Conservation (phyloP, 495 filamentous ascomycete genomes). For the Neurospora sp. region DNA sequence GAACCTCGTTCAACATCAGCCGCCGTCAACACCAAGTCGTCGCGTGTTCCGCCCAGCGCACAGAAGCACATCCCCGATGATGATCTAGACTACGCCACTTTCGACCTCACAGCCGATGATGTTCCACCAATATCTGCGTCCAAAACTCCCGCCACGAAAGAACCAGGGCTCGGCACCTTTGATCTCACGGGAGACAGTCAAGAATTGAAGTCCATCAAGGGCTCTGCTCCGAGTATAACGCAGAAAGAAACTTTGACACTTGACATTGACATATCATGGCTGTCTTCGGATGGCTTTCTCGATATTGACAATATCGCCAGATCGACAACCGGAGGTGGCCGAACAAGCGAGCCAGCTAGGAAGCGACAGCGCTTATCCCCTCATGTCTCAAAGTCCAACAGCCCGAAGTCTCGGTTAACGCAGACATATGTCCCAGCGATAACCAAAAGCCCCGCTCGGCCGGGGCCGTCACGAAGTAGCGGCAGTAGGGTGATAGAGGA, state of each 20-base stretch:
- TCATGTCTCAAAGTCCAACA: neutral
- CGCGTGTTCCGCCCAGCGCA: neutral
- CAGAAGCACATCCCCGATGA: neutral
- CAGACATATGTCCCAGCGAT: neutral
- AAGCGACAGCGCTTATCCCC: neutral
- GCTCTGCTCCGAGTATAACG: neutral
- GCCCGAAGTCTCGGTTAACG: neutral
- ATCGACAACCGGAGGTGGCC: neutral
- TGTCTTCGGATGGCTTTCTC: neutral
- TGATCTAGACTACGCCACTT: neutral
- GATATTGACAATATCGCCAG: neutral
- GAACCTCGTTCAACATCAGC: neutral
- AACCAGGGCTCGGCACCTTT: neutral
- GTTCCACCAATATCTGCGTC: neutral
- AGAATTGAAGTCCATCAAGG: neutral
- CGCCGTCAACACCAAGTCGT: neutral
- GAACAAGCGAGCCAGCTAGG: neutral
- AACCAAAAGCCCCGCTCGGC: neutral
- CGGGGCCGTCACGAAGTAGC: conserved; percentile 7
- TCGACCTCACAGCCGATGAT: neutral
- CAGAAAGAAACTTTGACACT: neutral
- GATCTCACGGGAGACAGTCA: neutral
- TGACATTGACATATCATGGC: neutral
- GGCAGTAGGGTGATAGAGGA: neutral
- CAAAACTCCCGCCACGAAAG: neutral